Base-by-base conservation (phyloP, 2,329 filamentous ascomycete genomes). In the Xylaria sp. region DNA sequence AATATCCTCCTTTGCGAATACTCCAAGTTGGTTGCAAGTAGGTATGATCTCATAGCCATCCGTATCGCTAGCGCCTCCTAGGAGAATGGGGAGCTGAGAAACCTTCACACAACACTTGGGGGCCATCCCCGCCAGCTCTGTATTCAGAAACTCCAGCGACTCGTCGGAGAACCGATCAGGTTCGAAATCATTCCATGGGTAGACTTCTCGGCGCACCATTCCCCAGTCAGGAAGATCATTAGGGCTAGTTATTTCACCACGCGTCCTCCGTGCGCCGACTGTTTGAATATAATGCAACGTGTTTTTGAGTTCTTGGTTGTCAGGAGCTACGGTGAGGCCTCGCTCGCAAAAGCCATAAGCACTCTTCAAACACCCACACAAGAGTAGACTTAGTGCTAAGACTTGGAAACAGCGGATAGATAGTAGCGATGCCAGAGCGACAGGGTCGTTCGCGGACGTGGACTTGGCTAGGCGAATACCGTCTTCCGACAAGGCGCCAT, bases 1-100 rank as follows among this genome's bases (percentile, higher is more conserved):
- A 46, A 98, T 92, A 72, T 97, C 91, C 71, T 92, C 88, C 74
- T 90, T 93, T 8, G 94, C 95, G 78, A 98, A 98, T 3, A 99
- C 86, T 4, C 96, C 96, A 0, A 99, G 87, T 80, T 99, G 96
- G 69, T 88, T 87, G 73, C 90, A 90, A 5, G 88, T 91, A 9
- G 85, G 82, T 18, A 85, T 86, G 49, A 82, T 82, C n/a, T 85
- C 82, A 72, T 83, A 84, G 31, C 76, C 77, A 68, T 86, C 83
- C 0, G 83, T 85, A 33, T 82, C 81, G 66, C 86, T 86, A 3
- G 86, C 86, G 28, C 83, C 82, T 57, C 86, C 84, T 12, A 90
- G 83, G 28, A 98, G 82, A 0, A 92, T 83, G 0, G 95, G 96
- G 4, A 99, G 82, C 39, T 91, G 87, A 0, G 94, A 90, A 2